Percentiles rank a stretch among this genome's conserved stretches.
phyloP scores from a whole-genome alignment of 2,329 filamentous ascomycete genomes.

The Alternaria viburni region DNA sequence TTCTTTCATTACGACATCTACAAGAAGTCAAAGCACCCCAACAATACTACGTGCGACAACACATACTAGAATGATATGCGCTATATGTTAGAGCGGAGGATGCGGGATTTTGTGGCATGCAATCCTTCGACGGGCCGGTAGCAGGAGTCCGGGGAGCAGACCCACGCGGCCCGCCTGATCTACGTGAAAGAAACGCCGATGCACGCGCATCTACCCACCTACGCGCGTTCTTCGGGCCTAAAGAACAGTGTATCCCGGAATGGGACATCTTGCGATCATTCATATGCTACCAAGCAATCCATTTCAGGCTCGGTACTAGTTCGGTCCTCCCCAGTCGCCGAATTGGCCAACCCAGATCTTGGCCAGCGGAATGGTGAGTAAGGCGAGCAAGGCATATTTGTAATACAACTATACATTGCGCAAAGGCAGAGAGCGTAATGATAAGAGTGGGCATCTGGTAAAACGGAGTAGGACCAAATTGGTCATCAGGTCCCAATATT shows the following conservation, averaged over 20 bases:
- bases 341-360: neutral
- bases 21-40: neutral
- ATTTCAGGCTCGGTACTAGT: neutral
- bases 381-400: neutral
- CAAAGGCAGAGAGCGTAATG: neutral
- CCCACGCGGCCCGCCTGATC: neutral
- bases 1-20: accelerated
- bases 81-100: neutral
- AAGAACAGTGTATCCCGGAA: neutral
- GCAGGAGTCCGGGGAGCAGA: neutral
- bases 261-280: neutral
- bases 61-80: neutral
- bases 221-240: neutral
- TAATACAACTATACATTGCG: neutral
- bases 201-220: neutral
- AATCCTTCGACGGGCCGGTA: neutral
- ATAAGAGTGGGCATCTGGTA: no score
- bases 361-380: neutral
- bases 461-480: no score
- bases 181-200: neutral
- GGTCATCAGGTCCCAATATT: no score
- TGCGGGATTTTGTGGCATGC: neutral
- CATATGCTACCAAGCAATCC: neutral
- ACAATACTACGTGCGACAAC: neutral
- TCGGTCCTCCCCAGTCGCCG: neutral